phyloP scores from a whole-genome alignment of 257 asterid species.

The Leonotis leonurus region DNA sequence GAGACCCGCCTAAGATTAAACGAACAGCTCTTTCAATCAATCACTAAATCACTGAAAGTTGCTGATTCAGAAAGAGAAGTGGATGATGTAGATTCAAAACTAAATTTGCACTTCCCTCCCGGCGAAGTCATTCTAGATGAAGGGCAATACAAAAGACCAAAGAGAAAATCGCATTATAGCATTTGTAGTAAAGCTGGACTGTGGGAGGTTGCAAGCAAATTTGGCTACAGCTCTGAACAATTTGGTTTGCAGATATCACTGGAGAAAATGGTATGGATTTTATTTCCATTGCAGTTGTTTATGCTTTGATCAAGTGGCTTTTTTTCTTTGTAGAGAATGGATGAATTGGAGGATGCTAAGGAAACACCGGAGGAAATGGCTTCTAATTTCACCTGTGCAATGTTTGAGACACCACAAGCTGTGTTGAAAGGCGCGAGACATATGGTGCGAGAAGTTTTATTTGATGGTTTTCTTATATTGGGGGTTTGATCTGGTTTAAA shows the following conservation, averaged over 20 bases:
- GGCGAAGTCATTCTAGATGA: slow-evolving; percentile 53
- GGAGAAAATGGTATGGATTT: slow-evolving; percentile 52
- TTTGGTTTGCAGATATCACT: slow-evolving; percentile 79
- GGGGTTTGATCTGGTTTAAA: neutral
- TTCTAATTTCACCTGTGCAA: slow-evolving; percentile 65
- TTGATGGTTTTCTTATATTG: neutral
- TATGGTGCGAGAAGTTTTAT: slow-evolving; percentile 54
- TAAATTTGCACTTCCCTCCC: slow-evolving; percentile 84
- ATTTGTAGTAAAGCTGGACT: slow-evolving; percentile 69
- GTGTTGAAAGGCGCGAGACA: slow-evolving; percentile 94
- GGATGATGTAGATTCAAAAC: slow-evolving; percentile 83
- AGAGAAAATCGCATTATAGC: slow-evolving; percentile 70
- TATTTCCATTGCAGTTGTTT: slow-evolving; percentile 9
- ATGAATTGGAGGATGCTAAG: slow-evolving; percentile 90
- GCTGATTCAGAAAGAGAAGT: slow-evolving; percentile 92
- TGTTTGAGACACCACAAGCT: slow-evolving; percentile 81
- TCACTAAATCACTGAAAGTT: slow-evolving; percentile 59
- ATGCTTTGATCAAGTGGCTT: slow-evolving; percentile 6
- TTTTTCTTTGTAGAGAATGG: slow-evolving; percentile 55
- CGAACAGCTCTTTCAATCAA: slow-evolving; percentile 71
- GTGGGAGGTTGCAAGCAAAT: slow-evolving; percentile 91
- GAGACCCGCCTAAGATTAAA: slow-evolving; percentile 66
- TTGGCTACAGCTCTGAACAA: slow-evolving; percentile 94
- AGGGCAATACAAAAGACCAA: slow-evolving; percentile 94
- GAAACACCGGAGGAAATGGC: slow-evolving; percentile 99